Base-by-base conservation (phyloP, 108 stramenopile genomes). In the Skeletonema grethae region DNA sequence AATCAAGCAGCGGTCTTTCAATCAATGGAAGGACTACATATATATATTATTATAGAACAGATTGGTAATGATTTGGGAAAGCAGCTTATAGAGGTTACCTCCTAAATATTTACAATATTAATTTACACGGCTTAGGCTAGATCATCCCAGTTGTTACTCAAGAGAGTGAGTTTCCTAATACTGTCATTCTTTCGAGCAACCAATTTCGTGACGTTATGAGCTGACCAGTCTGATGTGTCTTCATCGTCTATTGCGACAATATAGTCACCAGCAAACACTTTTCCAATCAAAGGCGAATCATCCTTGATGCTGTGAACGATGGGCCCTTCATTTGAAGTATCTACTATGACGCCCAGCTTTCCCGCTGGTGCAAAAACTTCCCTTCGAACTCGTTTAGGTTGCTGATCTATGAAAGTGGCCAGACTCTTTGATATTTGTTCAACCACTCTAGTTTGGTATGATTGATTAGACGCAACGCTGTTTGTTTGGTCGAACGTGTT, bases 301-400 rank as follows among this genome's bases (percentile, higher is more conserved):
- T 57, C 46, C 25, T 92, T 88, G 15, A 95, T 81, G 46, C 35
- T 61, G 30, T 90, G 85, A 9, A 94, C 85, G 4, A 91, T 75
- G 20, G 93, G 93, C 22, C 93, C 93, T 41, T 90, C 69, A 12
- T 79, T 72, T 22, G 87, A 81, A 16, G 90, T 91, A 71, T 94
- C 93, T 77, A 94, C 88, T 10, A 94, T 83, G 71, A 95, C 83
- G 29, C 94, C 94, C 29, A 95, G 69, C 65, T 89, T 92, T 18
- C 94, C 94, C 2, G 89, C 75, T 13, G 94, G 91, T 22, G 94
- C 93, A 36, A 79, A 43, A 16, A 84, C 67, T 36, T 74, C 73
- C 10, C 39, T 46, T 5, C 57, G 67, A 39, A 48, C 31, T 1
- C 39, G 29, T 25, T 63, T 56, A 30, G 30, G 30, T 72, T 35